A percentile compares a stretch with the other conserved stretches of the same genome.
Evolutionary conservation across 2,329 filamentous ascomycete species (phyloP).

Genomic region (Cladosporium sphaerospermum): DNA sequence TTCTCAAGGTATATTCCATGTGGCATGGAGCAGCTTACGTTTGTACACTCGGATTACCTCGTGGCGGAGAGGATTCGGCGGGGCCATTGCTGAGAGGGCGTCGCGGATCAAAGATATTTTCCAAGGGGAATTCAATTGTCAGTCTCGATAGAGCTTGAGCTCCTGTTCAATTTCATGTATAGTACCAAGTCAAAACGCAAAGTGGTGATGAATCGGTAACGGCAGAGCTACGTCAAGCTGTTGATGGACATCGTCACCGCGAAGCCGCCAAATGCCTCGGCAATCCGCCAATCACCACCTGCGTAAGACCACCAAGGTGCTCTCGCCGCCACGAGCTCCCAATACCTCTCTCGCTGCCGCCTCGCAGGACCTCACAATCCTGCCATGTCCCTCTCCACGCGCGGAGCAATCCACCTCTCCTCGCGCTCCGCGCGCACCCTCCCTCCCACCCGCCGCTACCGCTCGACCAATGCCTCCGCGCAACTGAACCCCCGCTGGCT

Average conservation of each 20-base stretch:
- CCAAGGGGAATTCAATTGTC: too few species aligned
- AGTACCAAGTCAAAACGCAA: too few species aligned
- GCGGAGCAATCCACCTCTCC: background rate
- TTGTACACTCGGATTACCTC: slow-evolving; percentile 87
- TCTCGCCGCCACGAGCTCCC: background rate
- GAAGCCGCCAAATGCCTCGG: too few species aligned
- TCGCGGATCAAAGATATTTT: too few species aligned
- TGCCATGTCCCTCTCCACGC: slow-evolving; percentile 1
- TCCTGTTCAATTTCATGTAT: too few species aligned
- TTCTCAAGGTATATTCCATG: too few species aligned
- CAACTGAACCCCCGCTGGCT: slow-evolving; percentile 58
- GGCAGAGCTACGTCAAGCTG: too few species aligned
- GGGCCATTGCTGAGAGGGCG: background rate
- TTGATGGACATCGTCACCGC: too few species aligned
- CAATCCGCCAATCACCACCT: too few species aligned
- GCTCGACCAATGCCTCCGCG: slow-evolving; percentile 22
- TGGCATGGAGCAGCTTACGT: slow-evolving; percentile 45
- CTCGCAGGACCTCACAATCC: background rate
- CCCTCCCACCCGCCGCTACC: slow-evolving; percentile 4
- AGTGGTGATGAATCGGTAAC: too few species aligned
- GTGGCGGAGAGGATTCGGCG: slow-evolving; percentile 48
- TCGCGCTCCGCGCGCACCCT: background rate
- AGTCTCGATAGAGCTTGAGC: too few species aligned
- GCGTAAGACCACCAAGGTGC: background rate
- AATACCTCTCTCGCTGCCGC: background rate